These are phyloP conservation scores for Pulveroboletus sp. DNA, from an alignment of 768 basidiomycete genomes.

Conservation along the genomic window DNA sequence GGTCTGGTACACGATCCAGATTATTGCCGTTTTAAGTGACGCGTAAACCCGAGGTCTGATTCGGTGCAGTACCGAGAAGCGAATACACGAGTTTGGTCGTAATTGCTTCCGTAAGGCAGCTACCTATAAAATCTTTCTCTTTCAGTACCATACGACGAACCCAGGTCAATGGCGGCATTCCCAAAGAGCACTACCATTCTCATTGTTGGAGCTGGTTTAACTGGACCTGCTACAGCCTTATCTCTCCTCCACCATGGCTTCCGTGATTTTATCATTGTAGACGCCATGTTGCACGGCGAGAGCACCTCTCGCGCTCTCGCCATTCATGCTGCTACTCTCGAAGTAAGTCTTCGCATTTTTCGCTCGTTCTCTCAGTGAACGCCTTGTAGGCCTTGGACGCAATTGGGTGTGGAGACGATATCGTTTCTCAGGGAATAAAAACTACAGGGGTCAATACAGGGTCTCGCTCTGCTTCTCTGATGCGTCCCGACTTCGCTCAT, in stretches of 20 bases:
- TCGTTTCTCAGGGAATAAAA: slow-evolving; percentile 37
- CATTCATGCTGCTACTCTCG: slow-evolving; percentile 50
- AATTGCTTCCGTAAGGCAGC: too few species aligned
- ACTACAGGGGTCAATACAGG: slow-evolving; percentile 22
- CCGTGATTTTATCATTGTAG: slow-evolving; percentile 41
- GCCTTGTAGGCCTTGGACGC: slow-evolving; percentile 41
- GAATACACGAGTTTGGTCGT: too few species aligned
- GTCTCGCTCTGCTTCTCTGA: slow-evolving; percentile 28
- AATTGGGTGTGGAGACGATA: slow-evolving; percentile 37
- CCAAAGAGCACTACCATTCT: slow-evolving; percentile 36
- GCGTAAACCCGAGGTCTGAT: too few species aligned
- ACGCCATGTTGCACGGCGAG: slow-evolving; percentile 30
- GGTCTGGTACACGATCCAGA: too few species aligned
- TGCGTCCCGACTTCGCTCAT: slow-evolving; percentile 28
- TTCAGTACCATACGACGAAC: too few species aligned
- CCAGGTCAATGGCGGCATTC: not conserved
- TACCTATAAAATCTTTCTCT: too few species aligned
- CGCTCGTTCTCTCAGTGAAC: slow-evolving; percentile 31
- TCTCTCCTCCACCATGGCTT: slow-evolving; percentile 40
- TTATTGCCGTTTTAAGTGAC: too few species aligned
- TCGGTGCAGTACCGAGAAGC: too few species aligned
- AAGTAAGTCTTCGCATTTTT: slow-evolving; percentile 28
- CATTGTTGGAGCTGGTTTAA: slow-evolving; percentile 48
- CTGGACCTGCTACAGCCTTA: slow-evolving; percentile 43
- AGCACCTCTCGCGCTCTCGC: slow-evolving; percentile 42